A percentile compares a stretch with the other conserved stretches of the same genome.
Conservation (phyloP, 192 early-diverging fungal species). For the Linnemannia schmuckeri region DNA sequence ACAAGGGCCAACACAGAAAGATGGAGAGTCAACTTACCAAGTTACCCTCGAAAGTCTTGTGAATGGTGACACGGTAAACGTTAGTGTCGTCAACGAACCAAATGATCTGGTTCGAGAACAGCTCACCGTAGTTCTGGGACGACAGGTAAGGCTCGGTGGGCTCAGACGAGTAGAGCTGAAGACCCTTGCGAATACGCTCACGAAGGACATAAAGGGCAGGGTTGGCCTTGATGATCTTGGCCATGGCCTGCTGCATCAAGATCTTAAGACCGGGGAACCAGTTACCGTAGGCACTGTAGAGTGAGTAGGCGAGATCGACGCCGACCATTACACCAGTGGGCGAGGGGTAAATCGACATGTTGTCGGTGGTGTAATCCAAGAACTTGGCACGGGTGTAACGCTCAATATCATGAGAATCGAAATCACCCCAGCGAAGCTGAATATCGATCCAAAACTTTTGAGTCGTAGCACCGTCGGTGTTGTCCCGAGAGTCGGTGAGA, state of each 20-base stretch:
- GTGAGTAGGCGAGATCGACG: slow-evolving; percentile 97
- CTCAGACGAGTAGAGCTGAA: slow-evolving; percentile 98
- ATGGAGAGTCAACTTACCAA: slow-evolving; percentile 63
- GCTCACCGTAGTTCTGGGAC: slow-evolving; percentile 94
- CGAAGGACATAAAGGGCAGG: slow-evolving; percentile 97
- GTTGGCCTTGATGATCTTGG: slow-evolving; percentile 99
- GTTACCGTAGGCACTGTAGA: slow-evolving; percentile 95
- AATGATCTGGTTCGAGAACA: slow-evolving; percentile 98
- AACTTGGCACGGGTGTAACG: slow-evolving; percentile 98
- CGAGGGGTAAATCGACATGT: slow-evolving; percentile 99
- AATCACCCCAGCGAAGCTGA: slow-evolving; percentile 98
- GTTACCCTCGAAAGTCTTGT: slow-evolving; percentile 99
- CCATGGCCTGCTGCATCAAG: slow-evolving; percentile 96
- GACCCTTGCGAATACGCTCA: slow-evolving; percentile 98
- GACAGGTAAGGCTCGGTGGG: slow-evolving; percentile 98
- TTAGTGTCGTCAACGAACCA: slow-evolving; percentile 99
- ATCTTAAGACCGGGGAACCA: slow-evolving; percentile 99
- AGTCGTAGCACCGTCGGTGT: slow-evolving; percentile 96
- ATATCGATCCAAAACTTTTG: slow-evolving; percentile 99
- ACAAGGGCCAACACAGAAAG: not conserved
- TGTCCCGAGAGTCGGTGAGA: slow-evolving; percentile 92
- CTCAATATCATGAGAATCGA: slow-evolving; percentile 99
- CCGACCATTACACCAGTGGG: slow-evolving; percentile 97
- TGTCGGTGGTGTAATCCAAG: slow-evolving; percentile 98
- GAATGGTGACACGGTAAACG: slow-evolving; percentile 99